Percentiles rank a stretch among this genome's conserved stretches.
phyloP scores from a whole-genome alignment of 176 grass and related monocot species.

The Bolboschoenus planiculmis region DNA sequence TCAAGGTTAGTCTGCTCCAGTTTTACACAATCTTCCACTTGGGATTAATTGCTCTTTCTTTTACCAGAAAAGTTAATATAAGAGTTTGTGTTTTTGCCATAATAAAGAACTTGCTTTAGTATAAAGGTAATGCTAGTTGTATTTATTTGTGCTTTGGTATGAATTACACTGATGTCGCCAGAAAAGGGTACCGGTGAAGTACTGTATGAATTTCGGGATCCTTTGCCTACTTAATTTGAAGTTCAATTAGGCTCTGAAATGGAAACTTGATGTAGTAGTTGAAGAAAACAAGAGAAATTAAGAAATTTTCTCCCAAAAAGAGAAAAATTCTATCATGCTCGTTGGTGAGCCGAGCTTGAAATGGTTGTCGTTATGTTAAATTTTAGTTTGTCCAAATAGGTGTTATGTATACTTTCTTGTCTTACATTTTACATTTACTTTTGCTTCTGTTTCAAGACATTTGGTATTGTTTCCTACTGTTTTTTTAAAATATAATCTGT shows the following conservation, averaged over 20 bases:
- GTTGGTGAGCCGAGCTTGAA: background rate
- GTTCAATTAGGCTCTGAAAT: background rate
- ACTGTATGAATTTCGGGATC: background rate
- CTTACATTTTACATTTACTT: background rate
- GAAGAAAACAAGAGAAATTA: background rate
- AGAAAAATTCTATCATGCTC: background rate
- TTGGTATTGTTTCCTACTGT: background rate
- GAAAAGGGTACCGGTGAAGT: background rate
- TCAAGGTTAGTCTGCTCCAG: constrained; percentile 22
- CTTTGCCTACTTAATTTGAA: background rate
- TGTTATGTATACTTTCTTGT: background rate
- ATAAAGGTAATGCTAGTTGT: background rate
- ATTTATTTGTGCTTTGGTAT: background rate
- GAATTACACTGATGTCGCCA: background rate
- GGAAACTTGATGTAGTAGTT: background rate
- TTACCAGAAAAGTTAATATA: background rate
- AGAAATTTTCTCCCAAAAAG: background rate
- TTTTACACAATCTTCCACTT: background rate
- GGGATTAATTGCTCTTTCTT: background rate
- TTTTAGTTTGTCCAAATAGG: background rate
- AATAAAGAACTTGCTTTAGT: background rate
- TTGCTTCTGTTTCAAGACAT: background rate
- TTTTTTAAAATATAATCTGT: background rate
- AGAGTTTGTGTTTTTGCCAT: background rate
- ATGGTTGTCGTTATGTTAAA: background rate